Base-by-base conservation (phyloP, 306 rosid species). In the Dryas drummondii region DNA sequence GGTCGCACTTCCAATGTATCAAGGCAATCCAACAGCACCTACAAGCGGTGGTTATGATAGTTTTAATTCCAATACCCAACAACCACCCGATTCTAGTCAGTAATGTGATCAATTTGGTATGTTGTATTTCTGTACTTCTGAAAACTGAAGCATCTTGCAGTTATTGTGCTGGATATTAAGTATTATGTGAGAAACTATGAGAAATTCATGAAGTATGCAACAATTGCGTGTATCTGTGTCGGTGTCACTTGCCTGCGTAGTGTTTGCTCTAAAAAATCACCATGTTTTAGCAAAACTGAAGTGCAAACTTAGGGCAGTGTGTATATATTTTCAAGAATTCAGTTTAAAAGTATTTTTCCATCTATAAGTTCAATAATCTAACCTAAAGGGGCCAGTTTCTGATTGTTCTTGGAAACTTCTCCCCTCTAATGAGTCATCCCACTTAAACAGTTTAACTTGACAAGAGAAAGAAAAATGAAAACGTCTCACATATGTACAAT, bases 31-130 rank as follows among this genome's bases (percentile, higher is more conserved):
- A 54, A 64, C 49, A 4, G 79, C 82, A 53, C 85, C 79, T 17
- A 56, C 84, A 55, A 70, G 83, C 7, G 86, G 86, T 59, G 88
- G 87, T 69, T 86, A 84, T 67, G 90, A 84, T n/a, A 70, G 74
- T 84, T 80, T 79, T 66, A 86, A 78, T 69, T 9, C 80, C 55
- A 84, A 79, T 66, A 40, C 83, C 60, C 86, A 81, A 55, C 77
- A 81, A 55, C 77, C 84, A 44, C 47, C 82, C 4, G 90, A 84
- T 16, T 69, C 90, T 70, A 76, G 63, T 64, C 87, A 81, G 78
- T 86, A 78, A 79, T 66, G 42, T 41, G 53, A 51, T 74, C 16
- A 7, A 52, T 65, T 55, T 52, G 75, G 72, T 79, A 65, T n/a
- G 79, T 62, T 46, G 13, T 42, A 17, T 16, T 74, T 73, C 49